A percentile compares a stretch with the other conserved stretches of the same genome.
Evolutionary conservation across 2,329 filamentous ascomycete genomes (phyloP).

Genomic region (Metarhizium brunneum): DNA sequence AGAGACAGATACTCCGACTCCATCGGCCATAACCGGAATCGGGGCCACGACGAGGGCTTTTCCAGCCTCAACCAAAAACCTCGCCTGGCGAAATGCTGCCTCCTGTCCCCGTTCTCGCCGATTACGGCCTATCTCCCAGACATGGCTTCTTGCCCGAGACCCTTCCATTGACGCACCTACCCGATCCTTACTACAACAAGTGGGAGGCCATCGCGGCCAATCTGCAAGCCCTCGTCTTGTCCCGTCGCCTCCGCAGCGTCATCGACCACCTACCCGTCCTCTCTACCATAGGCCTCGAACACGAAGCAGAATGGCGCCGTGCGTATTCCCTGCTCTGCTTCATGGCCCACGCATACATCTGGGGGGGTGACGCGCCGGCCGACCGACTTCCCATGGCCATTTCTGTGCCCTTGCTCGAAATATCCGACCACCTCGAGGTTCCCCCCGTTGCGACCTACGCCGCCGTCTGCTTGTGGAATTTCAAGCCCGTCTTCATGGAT

Average conservation of each 20-base stretch:
- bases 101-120: conserved; percentile 53
- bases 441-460: conserved; percentile 93
- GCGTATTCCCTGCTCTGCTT: conserved; percentile 87
- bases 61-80: neutral
- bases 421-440: conserved; percentile 72
- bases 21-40: neutral
- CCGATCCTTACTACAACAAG: conserved; percentile 85
- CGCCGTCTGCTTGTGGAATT: conserved; percentile 91
- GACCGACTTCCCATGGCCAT: conserved; percentile 74
- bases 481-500: conserved; percentile 78
- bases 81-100: conserved; percentile 38
- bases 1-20: too few relatives aligned
- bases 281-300: conserved; percentile 70
- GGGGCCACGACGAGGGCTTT: too few relatives aligned
- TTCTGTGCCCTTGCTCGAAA: conserved; percentile 69
- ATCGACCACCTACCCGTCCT: conserved; percentile 77
- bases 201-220: conserved; percentile 87
- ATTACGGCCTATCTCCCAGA: conserved; percentile 70
- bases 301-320: conserved; percentile 84
- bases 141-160: conserved; percentile 84
- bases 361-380: conserved; percentile 77
- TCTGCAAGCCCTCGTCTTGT: conserved; percentile 78
- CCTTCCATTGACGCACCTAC: conserved; percentile 68
- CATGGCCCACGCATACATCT: conserved; percentile 91
- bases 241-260: conserved; percentile 69